Base-by-base conservation (phyloP, 2,329 filamentous ascomycete genomes). In the Chrysosporium queenslandicum region DNA sequence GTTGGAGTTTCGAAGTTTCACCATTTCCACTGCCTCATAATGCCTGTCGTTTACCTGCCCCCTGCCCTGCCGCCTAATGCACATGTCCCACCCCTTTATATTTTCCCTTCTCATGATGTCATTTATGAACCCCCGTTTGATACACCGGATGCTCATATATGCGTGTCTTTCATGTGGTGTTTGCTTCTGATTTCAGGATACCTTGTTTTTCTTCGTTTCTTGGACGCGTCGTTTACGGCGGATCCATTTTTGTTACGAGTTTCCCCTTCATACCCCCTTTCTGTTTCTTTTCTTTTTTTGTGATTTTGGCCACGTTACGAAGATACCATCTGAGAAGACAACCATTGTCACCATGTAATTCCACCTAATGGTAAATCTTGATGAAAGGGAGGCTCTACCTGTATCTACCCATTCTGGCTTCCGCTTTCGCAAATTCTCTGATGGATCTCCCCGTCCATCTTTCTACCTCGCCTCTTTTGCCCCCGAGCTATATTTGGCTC, bases 181-280 rank as follows among this genome's bases (percentile, higher is more conserved):
- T 51, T n/a, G 23, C 40, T 53, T 54, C 60, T 59, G 48, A 53
- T 54, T 53, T 56, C 40, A 41, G 46, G 53, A 54, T 45, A 41
- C 57, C 56, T 58, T 50, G 48, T 37, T 58, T 45, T 25, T 52
- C 18, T 56, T 34, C 58, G 29, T 46, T 39, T 36, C 53, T 54
- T 36, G 46, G 36, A 32, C 46, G 25, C 43, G 37, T 52, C 42
- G 18, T 37, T 16, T 41, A 14, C n/a, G 41, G 32, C 36, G 27
- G 16, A 46, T 45, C 34, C 18, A 18, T 50, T 51, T 46, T 46
- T 30, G 51, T 45, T 49, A 34, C 34, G 34, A 27, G n/a, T 29
- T 34, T 41, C 47, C 47, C 52, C 52, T 52, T 53, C 46, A 52
- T 55, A 55, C 56, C 53, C 48, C 47, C 21, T 48, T 46, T 54